Evolutionary conservation across 1,284 basidiomycete genomes (phyloP).

Genomic region (Kwoniella shivajii): DNA sequence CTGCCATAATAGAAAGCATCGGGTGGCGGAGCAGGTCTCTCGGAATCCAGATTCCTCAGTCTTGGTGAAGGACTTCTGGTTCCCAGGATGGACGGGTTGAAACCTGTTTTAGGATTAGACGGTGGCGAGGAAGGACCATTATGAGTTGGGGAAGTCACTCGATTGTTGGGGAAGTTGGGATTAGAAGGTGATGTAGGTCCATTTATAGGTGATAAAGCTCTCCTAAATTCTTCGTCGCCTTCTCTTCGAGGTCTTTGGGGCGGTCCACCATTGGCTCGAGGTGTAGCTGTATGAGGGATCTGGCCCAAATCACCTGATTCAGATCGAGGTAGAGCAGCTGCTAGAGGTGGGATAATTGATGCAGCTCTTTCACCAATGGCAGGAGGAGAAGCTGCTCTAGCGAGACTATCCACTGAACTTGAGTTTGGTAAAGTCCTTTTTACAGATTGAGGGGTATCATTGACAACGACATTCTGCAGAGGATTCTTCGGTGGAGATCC

Average conservation of each 20-base stretch:
- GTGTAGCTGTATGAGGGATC: slow-evolving; percentile 10
- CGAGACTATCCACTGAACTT: slow-evolving; percentile 37
- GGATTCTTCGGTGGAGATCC: slow-evolving; percentile 4
- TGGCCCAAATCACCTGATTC: slow-evolving; percentile 17
- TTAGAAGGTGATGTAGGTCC: slow-evolving; percentile 51
- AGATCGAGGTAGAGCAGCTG: slow-evolving; percentile 14
- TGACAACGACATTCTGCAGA: not conserved
- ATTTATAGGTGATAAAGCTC: slow-evolving; percentile 56
- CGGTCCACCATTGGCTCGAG: slow-evolving; percentile 53
- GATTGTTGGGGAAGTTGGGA: slow-evolving; percentile 58
- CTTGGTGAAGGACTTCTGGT: slow-evolving; percentile 46
- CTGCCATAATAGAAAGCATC: slow-evolving; percentile 64
- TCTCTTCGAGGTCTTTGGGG: slow-evolving; percentile 67
- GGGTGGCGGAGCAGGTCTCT: slow-evolving; percentile 49
- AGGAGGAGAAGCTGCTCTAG: slow-evolving; percentile 35
- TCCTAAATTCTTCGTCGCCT: slow-evolving; percentile 62
- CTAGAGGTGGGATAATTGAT: slow-evolving; percentile 10
- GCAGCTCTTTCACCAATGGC: slow-evolving; percentile 21
- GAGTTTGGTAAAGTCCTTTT: slow-evolving; percentile 25
- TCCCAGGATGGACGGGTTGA: slow-evolving; percentile 48
- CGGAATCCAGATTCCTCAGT: slow-evolving; percentile 36
- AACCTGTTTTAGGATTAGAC: slow-evolving; percentile 28
- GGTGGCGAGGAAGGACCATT: slow-evolving; percentile 29
- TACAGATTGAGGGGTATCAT: slow-evolving; percentile 19
- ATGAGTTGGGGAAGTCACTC: slow-evolving; percentile 58